These are phyloP conservation scores for Singerocomus inundabilis DNA, from an alignment of 1,284 basidiomycete genomes.

Conservation along the genomic window DNA sequence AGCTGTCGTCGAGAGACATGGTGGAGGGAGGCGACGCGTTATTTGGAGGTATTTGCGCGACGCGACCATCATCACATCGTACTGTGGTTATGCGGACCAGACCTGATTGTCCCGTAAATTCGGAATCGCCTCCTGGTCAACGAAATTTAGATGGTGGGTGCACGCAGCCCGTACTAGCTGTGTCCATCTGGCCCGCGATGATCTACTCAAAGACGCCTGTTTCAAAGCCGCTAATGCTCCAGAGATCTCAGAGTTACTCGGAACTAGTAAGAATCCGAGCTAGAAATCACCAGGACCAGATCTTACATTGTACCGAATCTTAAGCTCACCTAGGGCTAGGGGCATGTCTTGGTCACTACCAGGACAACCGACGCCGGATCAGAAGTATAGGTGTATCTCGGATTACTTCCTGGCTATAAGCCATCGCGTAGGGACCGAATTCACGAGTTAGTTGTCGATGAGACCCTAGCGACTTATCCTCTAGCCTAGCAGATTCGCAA, in stretches of 20 bases:
- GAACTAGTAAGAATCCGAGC: too few relatives aligned
- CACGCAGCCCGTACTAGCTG: background rate
- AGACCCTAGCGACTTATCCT: too few relatives aligned
- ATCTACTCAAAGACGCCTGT: background rate
- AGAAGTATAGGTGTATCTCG: background rate
- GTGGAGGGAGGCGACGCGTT: slow-evolving; percentile 24
- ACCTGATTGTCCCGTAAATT: too few relatives aligned
- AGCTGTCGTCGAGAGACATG: too few relatives aligned
- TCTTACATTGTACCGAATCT: background rate
- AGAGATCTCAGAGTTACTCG: too few relatives aligned
- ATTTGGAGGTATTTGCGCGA: slow-evolving; percentile 26
- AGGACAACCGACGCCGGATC: too few relatives aligned
- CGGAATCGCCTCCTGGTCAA: too few relatives aligned
- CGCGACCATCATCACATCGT: too few relatives aligned
- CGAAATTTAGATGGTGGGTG: background rate
- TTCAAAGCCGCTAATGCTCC: background rate
- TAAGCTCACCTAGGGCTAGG: too few relatives aligned
- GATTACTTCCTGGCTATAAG: background rate
- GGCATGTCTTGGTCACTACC: background rate
- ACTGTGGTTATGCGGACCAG: too few relatives aligned
- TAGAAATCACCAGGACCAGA: background rate
- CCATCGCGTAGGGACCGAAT: background rate
- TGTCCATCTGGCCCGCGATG: background rate
- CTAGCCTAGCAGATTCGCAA: too few relatives aligned
- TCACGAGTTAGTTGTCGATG: background rate